Percentiles rank a stretch among this genome's conserved stretches.
phyloP scores from a whole-genome alignment of 805 yeast genomes.

The Saccharomycopsis selenospora region DNA sequence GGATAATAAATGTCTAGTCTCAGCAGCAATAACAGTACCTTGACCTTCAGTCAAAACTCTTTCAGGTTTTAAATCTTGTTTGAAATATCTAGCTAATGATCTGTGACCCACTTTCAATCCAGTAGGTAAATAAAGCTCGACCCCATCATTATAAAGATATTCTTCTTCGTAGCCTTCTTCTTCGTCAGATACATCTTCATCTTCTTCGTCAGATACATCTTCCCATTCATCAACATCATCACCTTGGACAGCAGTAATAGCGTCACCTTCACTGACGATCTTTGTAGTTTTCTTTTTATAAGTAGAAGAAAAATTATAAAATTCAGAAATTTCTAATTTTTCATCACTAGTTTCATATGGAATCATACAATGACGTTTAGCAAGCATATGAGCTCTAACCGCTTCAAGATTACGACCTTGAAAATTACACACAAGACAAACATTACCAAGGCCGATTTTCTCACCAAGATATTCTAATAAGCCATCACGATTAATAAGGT shows the following conservation, averaged over 20 bases:
- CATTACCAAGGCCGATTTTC: constrained; percentile 85
- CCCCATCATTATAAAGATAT: constrained; percentile 50
- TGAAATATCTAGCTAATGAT: constrained; percentile 68
- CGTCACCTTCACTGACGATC: constrained; percentile 28
- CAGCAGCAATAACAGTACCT: constrained; percentile 82
- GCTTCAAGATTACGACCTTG: constrained; percentile 84
- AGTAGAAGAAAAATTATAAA: constrained; percentile 79
- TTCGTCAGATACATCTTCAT: constrained; percentile 21
- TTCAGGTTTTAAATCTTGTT: constrained; percentile 62
- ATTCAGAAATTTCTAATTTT: constrained; percentile 80
- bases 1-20: constrained; percentile 46
- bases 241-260: constrained; percentile 31
- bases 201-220: constrained; percentile 31
- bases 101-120: constrained; percentile 87
- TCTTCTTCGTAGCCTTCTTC: constrained; percentile 31
- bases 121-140: constrained; percentile 70
- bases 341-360: constrained; percentile 86
- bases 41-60: constrained; percentile 61
- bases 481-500: constrained; percentile 64
- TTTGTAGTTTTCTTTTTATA: constrained; percentile 32
- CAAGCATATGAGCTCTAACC: constrained; percentile 83
- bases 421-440: constrained; percentile 76
- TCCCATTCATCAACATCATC: constrained; percentile 35
- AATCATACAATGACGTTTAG: constrained; percentile 80
- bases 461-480: constrained; percentile 75